A percentile compares a stretch with the other conserved stretches of the same genome.
phyloP scores from a whole-genome alignment of 1,139 yeast species.

The Suhomyces atakaporum region DNA sequence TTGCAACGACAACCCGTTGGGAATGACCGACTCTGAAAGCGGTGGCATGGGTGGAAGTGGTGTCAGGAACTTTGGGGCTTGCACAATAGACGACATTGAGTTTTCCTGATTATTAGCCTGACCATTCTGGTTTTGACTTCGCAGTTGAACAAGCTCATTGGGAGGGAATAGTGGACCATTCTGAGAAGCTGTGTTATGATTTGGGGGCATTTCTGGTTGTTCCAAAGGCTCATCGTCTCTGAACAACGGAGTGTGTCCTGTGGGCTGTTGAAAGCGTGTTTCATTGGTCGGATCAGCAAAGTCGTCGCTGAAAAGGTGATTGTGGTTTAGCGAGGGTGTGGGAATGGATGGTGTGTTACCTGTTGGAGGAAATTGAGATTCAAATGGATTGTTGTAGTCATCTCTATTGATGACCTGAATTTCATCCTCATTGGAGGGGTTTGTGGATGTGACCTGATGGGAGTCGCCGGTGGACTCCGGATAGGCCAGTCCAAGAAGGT shows the following conservation, averaged over 20 bases:
- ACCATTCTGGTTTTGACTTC: slow-evolving; percentile 13
- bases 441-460: too few relatives aligned
- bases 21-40: slow-evolving; percentile 38
- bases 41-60: slow-evolving; percentile 38
- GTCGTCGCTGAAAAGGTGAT: slow-evolving; percentile 10
- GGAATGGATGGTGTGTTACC: slow-evolving; percentile 10
- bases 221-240: slow-evolving; percentile 3
- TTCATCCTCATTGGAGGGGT: slow-evolving; percentile 27
- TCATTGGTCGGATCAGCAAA: slow-evolving; percentile 7
- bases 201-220: background rate
- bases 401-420: slow-evolving; percentile 40
- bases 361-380: slow-evolving; percentile 6
- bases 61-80: slow-evolving; percentile 14
- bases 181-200: background rate
- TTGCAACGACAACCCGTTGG: slow-evolving; percentile 23
- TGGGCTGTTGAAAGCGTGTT: slow-evolving; percentile 4
- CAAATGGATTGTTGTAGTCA: slow-evolving; percentile 11
- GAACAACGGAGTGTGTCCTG: slow-evolving; percentile 11
- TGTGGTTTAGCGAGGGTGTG: slow-evolving; percentile 10
- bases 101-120: slow-evolving; percentile 10
- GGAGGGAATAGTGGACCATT: slow-evolving; percentile 3
- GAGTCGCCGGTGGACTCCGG: slow-evolving; percentile 6
- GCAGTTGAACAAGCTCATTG: slow-evolving; percentile 7
- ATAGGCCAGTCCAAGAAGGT: slow-evolving; percentile 7
- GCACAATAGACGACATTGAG: slow-evolving; percentile 7